Evolutionary conservation across 83 land plant genomes (phyloP).

Genomic region (Diphasiastrum complanatum): DNA sequence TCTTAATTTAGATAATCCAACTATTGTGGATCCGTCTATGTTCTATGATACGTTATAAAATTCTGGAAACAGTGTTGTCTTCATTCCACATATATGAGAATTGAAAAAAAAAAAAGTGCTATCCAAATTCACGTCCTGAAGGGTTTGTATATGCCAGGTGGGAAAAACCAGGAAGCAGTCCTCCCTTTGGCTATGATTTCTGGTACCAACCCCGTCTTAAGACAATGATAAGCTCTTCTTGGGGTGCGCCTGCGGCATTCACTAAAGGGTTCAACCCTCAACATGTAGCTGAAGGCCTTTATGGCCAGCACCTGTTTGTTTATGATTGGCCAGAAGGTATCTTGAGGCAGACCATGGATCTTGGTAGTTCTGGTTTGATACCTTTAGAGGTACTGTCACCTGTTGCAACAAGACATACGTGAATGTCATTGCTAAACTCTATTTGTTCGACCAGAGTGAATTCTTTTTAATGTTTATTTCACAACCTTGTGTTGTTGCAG

Average conservation of each 20-base stretch:
- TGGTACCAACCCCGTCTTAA: constrained; percentile 98
- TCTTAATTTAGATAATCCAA: too few species aligned
- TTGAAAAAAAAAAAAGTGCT: too few species aligned
- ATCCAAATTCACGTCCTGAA: too few species aligned
- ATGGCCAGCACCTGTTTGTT: constrained; percentile 79
- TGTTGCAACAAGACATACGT: not conserved
- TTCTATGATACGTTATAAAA: too few species aligned
- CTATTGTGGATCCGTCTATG: too few species aligned
- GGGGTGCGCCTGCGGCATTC: constrained; percentile 97
- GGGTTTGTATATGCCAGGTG: constrained; percentile 50
- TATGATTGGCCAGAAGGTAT: constrained; percentile 90
- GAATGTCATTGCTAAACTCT: too few species aligned
- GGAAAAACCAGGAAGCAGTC: constrained; percentile 91
- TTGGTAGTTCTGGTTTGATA: constrained; percentile 75
- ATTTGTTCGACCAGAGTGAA: too few species aligned
- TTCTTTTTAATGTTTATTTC: too few species aligned
- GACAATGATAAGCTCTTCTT: constrained; percentile 93
- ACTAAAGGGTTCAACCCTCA: constrained; percentile 78
- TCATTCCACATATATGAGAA: too few species aligned
- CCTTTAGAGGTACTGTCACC: constrained; percentile 71
- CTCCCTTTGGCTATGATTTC: constrained; percentile 83
- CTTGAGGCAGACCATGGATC: constrained; percentile 79
- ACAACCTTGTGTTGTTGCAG: constrained; percentile 42
- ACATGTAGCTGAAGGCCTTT: constrained; percentile 83
- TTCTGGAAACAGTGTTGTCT: too few species aligned